Percentiles rank a stretch among this genome's conserved stretches.
Conservation (phyloP, 805 yeast genomes). For the Yarrowia phangngaensis region DNA sequence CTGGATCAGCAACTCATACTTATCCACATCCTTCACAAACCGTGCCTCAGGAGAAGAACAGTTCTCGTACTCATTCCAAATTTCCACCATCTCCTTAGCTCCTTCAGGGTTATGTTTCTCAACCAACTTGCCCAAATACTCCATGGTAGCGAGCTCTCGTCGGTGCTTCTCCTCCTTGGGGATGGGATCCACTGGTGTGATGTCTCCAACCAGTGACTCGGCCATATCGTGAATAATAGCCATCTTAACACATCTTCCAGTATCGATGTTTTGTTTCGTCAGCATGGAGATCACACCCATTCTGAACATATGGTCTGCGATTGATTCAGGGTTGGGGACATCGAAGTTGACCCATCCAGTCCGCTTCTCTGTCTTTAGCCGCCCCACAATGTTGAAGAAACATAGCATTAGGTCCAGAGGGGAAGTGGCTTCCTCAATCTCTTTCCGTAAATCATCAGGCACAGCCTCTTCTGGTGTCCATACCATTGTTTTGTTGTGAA, state of each 20-base stretch:
- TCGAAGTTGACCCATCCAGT: conserved; percentile 91
- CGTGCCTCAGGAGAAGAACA: conserved; percentile 76
- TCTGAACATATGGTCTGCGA: conserved; percentile 94
- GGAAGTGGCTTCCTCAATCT: conserved; percentile 9
- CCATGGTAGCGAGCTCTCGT: conserved; percentile 70
- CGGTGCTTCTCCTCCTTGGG: conserved; percentile 77
- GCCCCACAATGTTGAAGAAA: conserved; percentile 63
- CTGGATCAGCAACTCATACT: conserved; percentile 68
- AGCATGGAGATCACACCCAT: conserved; percentile 82
- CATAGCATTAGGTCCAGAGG: conserved; percentile 12
- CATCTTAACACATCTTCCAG: conserved; percentile 67
- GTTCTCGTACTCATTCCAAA: conserved; percentile 89
- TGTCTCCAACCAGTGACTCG: conserved; percentile 90
- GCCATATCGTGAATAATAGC: conserved; percentile 93
- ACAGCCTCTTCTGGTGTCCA: conserved; percentile 17
- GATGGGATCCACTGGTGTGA: conserved; percentile 75
- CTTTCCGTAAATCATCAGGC: conserved; percentile 8
- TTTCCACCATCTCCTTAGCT: conserved; percentile 59
- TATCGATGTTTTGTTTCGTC: conserved; percentile 41
- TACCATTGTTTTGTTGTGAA: conserved; percentile 1
- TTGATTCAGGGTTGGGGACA: conserved; percentile 54
- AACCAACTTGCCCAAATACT: conserved; percentile 58
- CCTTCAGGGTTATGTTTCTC: conserved; percentile 62
- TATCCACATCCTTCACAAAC: conserved; percentile 91
- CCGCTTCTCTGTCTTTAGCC: conserved; percentile 72